Evolutionary conservation across 139 green algal genomes (phyloP), one percentile per base, ranked within the genome.

Genomic region (Chlamydomonas sp.): DNA sequence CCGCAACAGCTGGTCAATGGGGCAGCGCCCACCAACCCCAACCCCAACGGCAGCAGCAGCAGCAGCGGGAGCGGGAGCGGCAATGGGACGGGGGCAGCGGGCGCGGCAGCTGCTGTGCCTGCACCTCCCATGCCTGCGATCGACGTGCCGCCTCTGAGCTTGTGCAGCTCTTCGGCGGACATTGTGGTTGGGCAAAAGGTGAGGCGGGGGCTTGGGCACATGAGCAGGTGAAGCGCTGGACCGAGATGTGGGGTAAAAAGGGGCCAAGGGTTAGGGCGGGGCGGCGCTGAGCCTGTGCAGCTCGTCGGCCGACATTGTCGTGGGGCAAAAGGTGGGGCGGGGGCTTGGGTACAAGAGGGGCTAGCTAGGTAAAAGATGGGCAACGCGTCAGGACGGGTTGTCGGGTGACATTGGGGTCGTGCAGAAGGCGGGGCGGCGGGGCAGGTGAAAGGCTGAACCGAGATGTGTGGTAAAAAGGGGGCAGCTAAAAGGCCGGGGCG

Each of bases 121-220:
- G 5, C 10, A 1, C 17, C 68, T 10, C 20, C 77, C 17, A 82
- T 93, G 20, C 91, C 76, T 2, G 78, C 90, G 67, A 59, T 75
- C 17, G 88, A 91, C n/a, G 81, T 95, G 59, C 71, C 68, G 69
- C 82, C 90, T 3, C 87, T 93, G 49, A 89, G 73, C 15, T 20
- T 87, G 10, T 91, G 90, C 83, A 87, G 68, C 84, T 90, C 20
- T 57, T 91, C 85, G 2, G 31, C 77, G 0, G 94, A 96, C 79
- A 78, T 98, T 4, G 61, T 95, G 20, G 96, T 98, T 17, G 96
- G 96, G 10, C 96, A 98, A 62, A 93, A 93, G 88, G 92, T 93
- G 75, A 0, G 77, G 49, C 20, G 17, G 10, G 14, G 60, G 5
- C 62, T 57, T 31, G 8, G 17, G 59, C 15, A 69, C 66, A 18